Conservation (phyloP, 495 filamentous ascomycete genomes). For the Schizothecium vesticola region DNA sequence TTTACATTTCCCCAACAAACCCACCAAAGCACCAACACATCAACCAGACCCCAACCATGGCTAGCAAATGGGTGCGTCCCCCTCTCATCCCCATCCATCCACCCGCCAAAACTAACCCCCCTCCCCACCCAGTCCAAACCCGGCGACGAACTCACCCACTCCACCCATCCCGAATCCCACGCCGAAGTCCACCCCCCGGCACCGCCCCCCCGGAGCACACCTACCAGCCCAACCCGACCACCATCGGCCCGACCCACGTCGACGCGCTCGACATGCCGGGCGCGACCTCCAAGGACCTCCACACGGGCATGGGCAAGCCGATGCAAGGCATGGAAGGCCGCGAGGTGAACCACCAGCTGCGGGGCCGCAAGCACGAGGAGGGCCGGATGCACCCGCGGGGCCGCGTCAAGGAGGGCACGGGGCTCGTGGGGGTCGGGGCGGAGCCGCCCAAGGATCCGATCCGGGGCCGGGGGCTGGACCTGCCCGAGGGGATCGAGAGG, state of each 20-base stretch:
- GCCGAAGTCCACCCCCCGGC: slow-evolving; percentile 56
- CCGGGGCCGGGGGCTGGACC: neutral
- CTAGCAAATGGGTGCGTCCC: neutral
- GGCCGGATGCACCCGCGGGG: neutral
- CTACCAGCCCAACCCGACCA: slow-evolving; percentile 34
- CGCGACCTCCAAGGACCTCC: slow-evolving; percentile 56
- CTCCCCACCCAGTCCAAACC: slow-evolving; percentile 35
- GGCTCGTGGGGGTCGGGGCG: neutral
- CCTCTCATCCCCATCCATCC: no score
- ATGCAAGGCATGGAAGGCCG: neutral
- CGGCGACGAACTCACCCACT: slow-evolving; percentile 54
- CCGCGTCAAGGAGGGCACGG: neutral
- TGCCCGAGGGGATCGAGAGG: neutral
- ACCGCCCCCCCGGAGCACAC: slow-evolving; percentile 59
- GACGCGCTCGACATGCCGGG: slow-evolving; percentile 52
- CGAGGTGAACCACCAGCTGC: neutral
- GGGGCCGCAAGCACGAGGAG: neutral
- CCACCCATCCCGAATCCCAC: slow-evolving; percentile 56
- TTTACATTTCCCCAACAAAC: no score
- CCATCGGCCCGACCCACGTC: slow-evolving; percentile 37
- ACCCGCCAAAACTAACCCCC: neutral
- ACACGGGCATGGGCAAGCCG: slow-evolving; percentile 28
- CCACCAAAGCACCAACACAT: no score
- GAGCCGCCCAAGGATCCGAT: neutral
- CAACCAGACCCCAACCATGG: neutral